A percentile compares a stretch with the other conserved stretches of the same genome.
phyloP scores from a whole-genome alignment of 805 yeast species.

The Kluyveromyces dobzhanskii region DNA sequence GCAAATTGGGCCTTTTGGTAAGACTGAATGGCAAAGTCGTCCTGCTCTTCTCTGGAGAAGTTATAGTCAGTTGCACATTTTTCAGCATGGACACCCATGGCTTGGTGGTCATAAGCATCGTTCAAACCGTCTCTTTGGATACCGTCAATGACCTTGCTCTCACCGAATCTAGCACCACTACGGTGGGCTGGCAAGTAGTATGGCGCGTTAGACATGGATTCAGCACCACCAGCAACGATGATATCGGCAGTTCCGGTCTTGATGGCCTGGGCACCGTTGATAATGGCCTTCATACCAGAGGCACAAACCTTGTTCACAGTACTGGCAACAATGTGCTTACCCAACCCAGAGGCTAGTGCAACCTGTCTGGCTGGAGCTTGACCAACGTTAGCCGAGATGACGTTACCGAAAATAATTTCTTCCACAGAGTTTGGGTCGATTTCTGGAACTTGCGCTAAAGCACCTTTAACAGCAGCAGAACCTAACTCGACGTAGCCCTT shows the following conservation, averaged over 20 bases:
- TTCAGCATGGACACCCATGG: constrained; percentile 98
- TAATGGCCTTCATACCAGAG: constrained; percentile 87
- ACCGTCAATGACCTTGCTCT: constrained; percentile 72
- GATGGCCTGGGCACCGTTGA: constrained; percentile 84
- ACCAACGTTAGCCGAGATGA: constrained; percentile 85
- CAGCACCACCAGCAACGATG: constrained; percentile 96
- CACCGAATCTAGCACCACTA: constrained; percentile 86
- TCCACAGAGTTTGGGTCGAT: constrained; percentile 62
- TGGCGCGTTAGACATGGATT: constrained; percentile 94
- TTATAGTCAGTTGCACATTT: constrained; percentile 82
- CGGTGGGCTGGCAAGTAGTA: constrained; percentile 85
- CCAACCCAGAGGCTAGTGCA: constrained; percentile 81
- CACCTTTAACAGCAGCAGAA: constrained; percentile 84
- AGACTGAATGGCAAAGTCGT: constrained; percentile 74
- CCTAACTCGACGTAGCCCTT: constrained; percentile 81
- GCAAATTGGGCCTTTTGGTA: constrained; percentile 85
- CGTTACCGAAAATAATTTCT: constrained; percentile 90
- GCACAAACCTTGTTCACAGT: constrained; percentile 97
- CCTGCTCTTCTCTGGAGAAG: constrained; percentile 80
- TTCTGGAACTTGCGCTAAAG: constrained; percentile 73
- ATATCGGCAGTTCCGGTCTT: constrained; percentile 84
- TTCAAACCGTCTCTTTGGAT: constrained; percentile 84
- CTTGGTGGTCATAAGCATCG: constrained; percentile 80
- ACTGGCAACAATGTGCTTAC: constrained; percentile 73
- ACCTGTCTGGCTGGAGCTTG: constrained; percentile 99